phyloP scores from a whole-genome alignment of 1,284 basidiomycete species.

The Coniophora puteana region DNA sequence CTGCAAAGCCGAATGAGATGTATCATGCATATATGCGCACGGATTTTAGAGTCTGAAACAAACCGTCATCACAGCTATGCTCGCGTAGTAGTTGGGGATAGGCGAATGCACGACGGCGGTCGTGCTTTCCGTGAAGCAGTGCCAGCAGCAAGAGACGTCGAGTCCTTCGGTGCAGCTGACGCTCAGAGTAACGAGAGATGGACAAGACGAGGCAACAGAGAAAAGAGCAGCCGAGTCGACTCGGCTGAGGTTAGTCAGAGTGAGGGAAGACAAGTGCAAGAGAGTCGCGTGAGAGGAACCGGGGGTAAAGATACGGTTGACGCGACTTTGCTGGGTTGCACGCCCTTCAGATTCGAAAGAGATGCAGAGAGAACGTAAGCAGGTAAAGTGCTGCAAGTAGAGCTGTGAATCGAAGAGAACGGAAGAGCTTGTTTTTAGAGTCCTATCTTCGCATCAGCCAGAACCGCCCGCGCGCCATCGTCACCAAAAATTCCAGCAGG shows the following conservation, averaged over 20 bases:
- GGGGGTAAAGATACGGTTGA: conserved; percentile 20
- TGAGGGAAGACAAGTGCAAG: conserved; percentile 36
- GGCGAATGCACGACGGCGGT: conserved; percentile 57
- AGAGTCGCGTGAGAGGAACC: conserved; percentile 13
- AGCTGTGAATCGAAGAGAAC: not conserved
- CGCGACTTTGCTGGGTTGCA: conserved; percentile 21
- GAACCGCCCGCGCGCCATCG: not conserved
- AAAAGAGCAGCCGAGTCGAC: conserved; percentile 47
- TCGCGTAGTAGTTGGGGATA: conserved; percentile 45
- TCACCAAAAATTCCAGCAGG: too few species aligned
- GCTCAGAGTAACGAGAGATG: conserved; percentile 40
- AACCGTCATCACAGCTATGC: conserved; percentile 46
- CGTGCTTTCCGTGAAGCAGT: conserved; percentile 59
- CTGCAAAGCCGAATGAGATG: conserved; percentile 15
- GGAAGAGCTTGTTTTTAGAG: conserved; percentile 14
- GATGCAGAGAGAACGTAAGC: conserved; percentile 16
- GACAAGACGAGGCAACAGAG: conserved; percentile 43
- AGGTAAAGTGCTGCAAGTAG: conserved; percentile 13
- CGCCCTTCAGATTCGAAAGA: conserved; percentile 21
- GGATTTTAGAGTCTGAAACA: conserved; percentile 17
- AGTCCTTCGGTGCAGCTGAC: conserved; percentile 57
- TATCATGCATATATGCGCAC: conserved; percentile 9
- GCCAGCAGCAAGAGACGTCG: conserved; percentile 52
- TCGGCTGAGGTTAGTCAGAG: conserved; percentile 47
- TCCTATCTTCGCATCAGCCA: conserved; percentile 11